Base-by-base conservation (phyloP, 768 basidiomycete genomes). In the Ramaria rubella region DNA sequence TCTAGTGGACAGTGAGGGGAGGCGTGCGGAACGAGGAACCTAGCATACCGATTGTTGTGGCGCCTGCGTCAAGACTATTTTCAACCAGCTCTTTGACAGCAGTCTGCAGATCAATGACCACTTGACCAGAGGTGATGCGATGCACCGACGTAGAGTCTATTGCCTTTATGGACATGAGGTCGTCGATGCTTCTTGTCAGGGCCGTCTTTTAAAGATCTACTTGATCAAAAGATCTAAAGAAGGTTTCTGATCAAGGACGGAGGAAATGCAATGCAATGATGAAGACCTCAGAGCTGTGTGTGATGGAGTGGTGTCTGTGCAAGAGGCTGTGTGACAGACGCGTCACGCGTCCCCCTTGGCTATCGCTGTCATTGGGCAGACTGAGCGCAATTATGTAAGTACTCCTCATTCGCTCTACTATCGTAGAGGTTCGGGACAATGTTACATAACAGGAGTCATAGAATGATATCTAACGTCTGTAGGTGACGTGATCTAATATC, bases 11-110 rank as follows among this genome's bases (percentile, higher is more conserved):
- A 33, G 61, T 43, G 29, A 54, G 21, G n/a, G n/a, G 36, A 42
- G 17, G 19, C 14, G 30, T 19, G 26, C 36, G 23, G 57, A 27
- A 12, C 8, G 23, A 43, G 38, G 17, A 23, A 31, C 2, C 24
- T 26, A 19, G 64, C 84, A 29, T 44, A 90, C 95, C 94, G 40
- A 99, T 81, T 61, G 72, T 83, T 0, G 88, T 93, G 0, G 94
- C 90, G 0, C 87, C 88, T 1, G 96, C 94, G 68, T 99, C 96
- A 27, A 97, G 73, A 57, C 91, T 90, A 68, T 99, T 99, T 71
- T 99, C 96, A 2, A 99, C 81, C 8, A 98, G 81, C 69, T 99
- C 96, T 68, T 98, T 99, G 58, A 97, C 85, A 1, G 93, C 92
- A 0, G 88, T 90, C 67, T 94, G 92, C 1, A 98, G 80, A 67